Evolutionary conservation across 164 flowering plant genomes (phyloP), one percentile per base, ranked within the genome.

Genomic region (Buxus sempervirens): DNA sequence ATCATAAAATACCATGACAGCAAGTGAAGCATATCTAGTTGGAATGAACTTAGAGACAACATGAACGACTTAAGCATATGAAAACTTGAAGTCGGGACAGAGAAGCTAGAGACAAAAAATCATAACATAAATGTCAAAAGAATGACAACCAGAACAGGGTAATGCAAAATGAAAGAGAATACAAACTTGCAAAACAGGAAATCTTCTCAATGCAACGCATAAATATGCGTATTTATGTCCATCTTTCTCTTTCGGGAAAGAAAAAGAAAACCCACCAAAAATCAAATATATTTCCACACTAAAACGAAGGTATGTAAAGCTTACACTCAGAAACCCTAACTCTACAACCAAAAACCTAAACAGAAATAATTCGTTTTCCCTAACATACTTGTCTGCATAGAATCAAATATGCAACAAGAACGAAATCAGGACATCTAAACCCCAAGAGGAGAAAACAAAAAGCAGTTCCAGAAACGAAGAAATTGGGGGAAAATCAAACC

Each of bases 401-500:
- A 45, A 10, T 5, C 26, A 63, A 26, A 20, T 0, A 7, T 22
- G 22, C 38, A 66, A 58, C 48, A 25, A 42, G 45, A 7, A 22
- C 54, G 28, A 20, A 58, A 67, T 12, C 15, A 53, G 3, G 13
- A 63, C 4, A 10, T 15, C 41, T 12, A 23, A 20, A 38, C 16
- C 10, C 8, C 54, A 15, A 28, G 15, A 36, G 36, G 62, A 18
- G 22, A 19, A 54, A n/a, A n/a, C n/a, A n/a, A n/a, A n/a, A n/a
- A n/a, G n/a, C n/a, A n/a, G n/a, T n/a, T n/a, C n/a, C n/a, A n/a
- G n/a, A n/a, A n/a, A n/a, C n/a, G n/a, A n/a, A n/a, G n/a, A n/a
- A 10, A 3, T 32, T 32, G 38, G 21, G 51, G 24, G 8, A 62
- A 38, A 63, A 54, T 9, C 9, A 20, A 22, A 72, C 74, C 74